Conservation (phyloP, 106 monocot species). For the Phalaenopsis equestris region DNA sequence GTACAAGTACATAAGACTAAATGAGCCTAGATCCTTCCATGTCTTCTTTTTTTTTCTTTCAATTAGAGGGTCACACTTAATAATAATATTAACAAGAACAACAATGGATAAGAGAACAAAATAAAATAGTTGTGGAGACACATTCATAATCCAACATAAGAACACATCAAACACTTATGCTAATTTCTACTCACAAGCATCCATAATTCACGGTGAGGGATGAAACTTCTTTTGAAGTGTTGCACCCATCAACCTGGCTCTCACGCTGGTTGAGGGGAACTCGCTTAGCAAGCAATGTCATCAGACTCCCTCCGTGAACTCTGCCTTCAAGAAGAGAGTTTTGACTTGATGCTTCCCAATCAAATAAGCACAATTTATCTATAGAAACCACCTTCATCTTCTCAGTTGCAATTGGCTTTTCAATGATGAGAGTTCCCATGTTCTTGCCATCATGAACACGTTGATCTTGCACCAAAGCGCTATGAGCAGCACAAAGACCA, state of each 20-base stretch:
- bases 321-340: constrained; percentile 30
- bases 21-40: no score
- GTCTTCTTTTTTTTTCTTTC: no score
- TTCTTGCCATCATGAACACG: constrained; percentile 38
- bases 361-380: not conserved
- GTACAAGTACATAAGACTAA: no score
- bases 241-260: not conserved
- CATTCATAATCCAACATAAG: no score
- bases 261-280: not conserved
- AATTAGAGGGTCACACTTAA: not conserved
- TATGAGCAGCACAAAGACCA: constrained; percentile 40
- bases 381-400: constrained; percentile 7
- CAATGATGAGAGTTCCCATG: not conserved
- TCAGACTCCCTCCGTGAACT: constrained; percentile 74
- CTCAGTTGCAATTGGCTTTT: not conserved
- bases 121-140: no score
- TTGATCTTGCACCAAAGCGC: constrained; percentile 33
- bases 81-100: not conserved
- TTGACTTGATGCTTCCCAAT: not conserved
- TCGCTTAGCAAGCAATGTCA: constrained; percentile 33
- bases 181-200: not conserved
- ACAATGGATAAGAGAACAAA: not conserved
- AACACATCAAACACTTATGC: not conserved
- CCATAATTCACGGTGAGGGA: not conserved
- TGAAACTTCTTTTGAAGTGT: not conserved